phyloP scores from a whole-genome alignment of 805 yeast genomes.

The Lipomyces starkeyi region DNA sequence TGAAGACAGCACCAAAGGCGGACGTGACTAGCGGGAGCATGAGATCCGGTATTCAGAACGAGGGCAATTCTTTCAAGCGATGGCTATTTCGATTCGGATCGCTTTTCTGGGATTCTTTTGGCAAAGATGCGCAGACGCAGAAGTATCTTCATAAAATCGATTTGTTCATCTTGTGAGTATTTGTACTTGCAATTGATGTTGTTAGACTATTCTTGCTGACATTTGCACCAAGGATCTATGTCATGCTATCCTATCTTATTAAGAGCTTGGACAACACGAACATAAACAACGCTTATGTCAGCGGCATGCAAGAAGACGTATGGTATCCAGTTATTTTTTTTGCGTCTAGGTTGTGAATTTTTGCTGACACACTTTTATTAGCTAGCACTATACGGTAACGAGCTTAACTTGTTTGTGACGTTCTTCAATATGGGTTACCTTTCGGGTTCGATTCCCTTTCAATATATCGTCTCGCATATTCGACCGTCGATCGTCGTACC shows the following conservation, averaged over 20 bases:
- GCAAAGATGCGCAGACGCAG: conserved; percentile 41
- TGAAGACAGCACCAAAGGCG: neutral
- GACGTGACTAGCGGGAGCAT: neutral
- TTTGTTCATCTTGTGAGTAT: conserved; percentile 41
- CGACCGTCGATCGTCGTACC: conserved; percentile 53
- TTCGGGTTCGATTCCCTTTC: conserved; percentile 46
- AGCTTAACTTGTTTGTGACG: conserved; percentile 49
- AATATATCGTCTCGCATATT: conserved; percentile 42
- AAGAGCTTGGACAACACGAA: conserved; percentile 66
- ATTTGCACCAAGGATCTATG: neutral
- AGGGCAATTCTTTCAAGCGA: neutral
- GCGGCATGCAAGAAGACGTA: conserved; percentile 62
- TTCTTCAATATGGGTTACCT: conserved; percentile 44
- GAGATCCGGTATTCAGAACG: neutral
- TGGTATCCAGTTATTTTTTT: conserved; percentile 49
- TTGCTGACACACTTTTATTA: conserved; percentile 44
- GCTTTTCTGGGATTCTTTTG: conserved; percentile 20
- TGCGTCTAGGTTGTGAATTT: conserved; percentile 47
- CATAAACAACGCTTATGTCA: conserved; percentile 65
- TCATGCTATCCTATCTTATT: conserved; percentile 47
- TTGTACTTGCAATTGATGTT: conserved; percentile 40
- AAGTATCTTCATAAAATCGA: conserved; percentile 47
- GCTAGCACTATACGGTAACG: conserved; percentile 45
- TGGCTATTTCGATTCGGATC: neutral
- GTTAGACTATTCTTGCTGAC: conserved; percentile 13